Evolutionary conservation across 495 filamentous ascomycete genomes (phyloP).

Genomic region (Annulohypoxylon nitens): DNA sequence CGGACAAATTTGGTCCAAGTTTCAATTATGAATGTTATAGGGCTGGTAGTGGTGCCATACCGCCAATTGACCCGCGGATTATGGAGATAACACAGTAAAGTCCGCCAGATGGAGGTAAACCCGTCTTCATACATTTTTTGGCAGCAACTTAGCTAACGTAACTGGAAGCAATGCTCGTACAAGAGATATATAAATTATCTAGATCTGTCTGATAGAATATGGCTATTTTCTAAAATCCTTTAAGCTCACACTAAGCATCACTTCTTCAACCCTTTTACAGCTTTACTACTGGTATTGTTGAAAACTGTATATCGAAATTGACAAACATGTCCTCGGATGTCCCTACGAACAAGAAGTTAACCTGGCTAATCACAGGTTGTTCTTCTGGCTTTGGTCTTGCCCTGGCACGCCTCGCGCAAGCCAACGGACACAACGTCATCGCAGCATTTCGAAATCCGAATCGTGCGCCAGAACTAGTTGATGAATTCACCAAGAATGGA

Average conservation of each 20-base stretch:
- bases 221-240: not conserved
- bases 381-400: slow-evolving; percentile 61
- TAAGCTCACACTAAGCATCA: not conserved
- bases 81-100: slow-evolving; percentile 33
- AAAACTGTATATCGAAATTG: not conserved
- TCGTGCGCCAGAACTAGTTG: slow-evolving; percentile 53
- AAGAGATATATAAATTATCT: not conserved
- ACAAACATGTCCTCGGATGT: slow-evolving; percentile 29
- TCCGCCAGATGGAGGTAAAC: slow-evolving; percentile 17
- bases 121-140: not conserved
- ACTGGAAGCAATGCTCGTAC: not conserved
- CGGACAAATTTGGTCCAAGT: not conserved
- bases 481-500: slow-evolving; percentile 56
- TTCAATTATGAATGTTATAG: not conserved
- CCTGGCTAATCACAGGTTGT: slow-evolving; percentile 61
- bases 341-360: slow-evolving; percentile 36
- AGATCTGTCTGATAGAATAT: not conserved
- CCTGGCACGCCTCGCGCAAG: slow-evolving; percentile 57
- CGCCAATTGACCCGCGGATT: not conserved
- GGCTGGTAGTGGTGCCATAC: not conserved
- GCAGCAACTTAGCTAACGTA: not conserved
- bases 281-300: not conserved
- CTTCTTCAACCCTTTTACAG: slow-evolving; percentile 2
- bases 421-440: slow-evolving; percentile 68
- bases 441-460: slow-evolving; percentile 64